Evolutionary conservation across 1,284 basidiomycete genomes (phyloP), one percentile per base, ranked within the genome.

Genomic region (Polyporus tsugae): DNA sequence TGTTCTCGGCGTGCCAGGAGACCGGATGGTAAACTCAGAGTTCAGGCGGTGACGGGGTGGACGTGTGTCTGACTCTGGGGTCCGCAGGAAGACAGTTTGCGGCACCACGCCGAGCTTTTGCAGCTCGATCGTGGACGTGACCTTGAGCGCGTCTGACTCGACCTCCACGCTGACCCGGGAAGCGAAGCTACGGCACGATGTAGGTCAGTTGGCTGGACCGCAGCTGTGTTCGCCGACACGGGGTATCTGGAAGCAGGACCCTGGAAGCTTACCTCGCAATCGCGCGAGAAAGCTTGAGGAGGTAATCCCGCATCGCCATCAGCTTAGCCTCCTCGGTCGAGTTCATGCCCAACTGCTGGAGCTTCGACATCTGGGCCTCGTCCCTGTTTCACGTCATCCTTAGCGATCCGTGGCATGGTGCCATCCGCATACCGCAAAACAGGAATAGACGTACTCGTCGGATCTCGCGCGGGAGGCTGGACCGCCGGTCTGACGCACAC

Each of bases 71-170:
- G 82, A 77, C 38, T 82, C 78, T 36, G 86, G 82, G 6, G 86
- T 79, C 71, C 90, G 95, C 74, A 99, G 86, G 81, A 99, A 99
- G 29, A 99, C 93, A 0, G 97, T 99, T 71, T 96, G 95, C 6
- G 96, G 96, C 0, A 96, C 94, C n/a, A 98, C 93, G 4, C 93
- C 91, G 53, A 97, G 87, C 77, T 95, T 94, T 78, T 93, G 91
- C 52, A 95, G 82, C 73, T 93, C 92, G 41, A 94, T 84, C 46
- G 90, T 87, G 11, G 86, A 86, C 11, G 85, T 89, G 10, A 89
- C 86, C 75, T 92, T 91, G 4, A 94, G 86, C 65, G 85, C 86
- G 36, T 90, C 90, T 0, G 86, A 80, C 73, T 92, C 90, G 39
- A 83, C 84, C 72, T 93, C 91, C 35, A 84, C 80, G 66, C 82